These are phyloP conservation scores for Pyrus communis DNA, from an alignment of 306 rosid genomes.

Conservation along the genomic window DNA sequence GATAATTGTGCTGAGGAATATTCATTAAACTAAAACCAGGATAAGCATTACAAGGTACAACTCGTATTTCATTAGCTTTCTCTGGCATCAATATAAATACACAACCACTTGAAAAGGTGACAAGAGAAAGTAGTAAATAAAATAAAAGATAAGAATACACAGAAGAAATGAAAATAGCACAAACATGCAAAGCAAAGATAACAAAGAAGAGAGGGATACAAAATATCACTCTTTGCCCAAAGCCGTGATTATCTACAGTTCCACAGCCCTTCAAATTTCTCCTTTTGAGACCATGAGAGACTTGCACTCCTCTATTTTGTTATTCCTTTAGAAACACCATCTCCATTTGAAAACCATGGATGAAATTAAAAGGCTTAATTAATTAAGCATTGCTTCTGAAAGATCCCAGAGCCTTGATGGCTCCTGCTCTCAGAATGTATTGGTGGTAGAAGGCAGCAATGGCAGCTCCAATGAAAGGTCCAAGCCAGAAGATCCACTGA, in stretches of 20 bases:
- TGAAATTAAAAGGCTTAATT: neutral
- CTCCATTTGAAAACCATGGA: neutral
- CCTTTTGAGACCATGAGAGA: constrained; percentile 6
- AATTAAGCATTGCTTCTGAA: constrained; percentile 80
- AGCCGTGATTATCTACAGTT: constrained; percentile 54
- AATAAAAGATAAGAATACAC: constrained; percentile 16
- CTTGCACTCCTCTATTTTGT: constrained; percentile 34
- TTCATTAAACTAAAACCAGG: neutral
- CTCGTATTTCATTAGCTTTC: neutral
- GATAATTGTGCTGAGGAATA: neutral
- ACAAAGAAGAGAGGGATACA: constrained; percentile 23
- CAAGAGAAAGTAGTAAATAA: constrained; percentile 6
- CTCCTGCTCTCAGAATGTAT: constrained; percentile 65
- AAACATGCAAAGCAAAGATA: constrained; percentile 12
- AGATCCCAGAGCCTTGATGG: constrained; percentile 88
- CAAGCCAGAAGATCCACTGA: constrained; percentile 98
- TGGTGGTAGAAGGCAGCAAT: constrained; percentile 86
- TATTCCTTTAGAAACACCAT: constrained; percentile 21
- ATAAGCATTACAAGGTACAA: constrained; percentile 4
- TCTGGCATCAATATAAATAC: constrained; percentile 12
- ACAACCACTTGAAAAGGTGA: constrained; percentile 8
- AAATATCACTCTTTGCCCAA: constrained; percentile 31
- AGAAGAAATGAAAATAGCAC: constrained; percentile 16
- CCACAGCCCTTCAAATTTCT: constrained; percentile 21
- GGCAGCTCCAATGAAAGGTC: constrained; percentile 81